Percentiles rank a stretch among this genome's conserved stretches.
These are phyloP conservation scores for Cercospora sojina DNA, from an alignment of 2,329 filamentous ascomycete genomes.

Conservation along the genomic window DNA sequence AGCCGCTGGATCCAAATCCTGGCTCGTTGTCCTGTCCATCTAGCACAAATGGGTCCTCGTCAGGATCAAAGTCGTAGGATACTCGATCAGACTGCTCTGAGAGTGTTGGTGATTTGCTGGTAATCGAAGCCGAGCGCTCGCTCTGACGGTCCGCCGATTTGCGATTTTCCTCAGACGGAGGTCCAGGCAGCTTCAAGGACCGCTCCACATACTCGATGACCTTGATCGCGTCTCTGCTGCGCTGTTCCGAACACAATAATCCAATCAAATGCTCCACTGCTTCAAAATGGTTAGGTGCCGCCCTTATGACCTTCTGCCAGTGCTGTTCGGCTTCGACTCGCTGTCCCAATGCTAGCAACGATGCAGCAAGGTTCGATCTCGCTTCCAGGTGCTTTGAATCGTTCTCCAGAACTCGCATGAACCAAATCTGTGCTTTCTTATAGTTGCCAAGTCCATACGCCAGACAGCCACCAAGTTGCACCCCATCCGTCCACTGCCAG, in stretches of 20 bases:
- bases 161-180: conserved; percentile 47
- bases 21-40: conserved; percentile 47
- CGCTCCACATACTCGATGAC: conserved; percentile 84
- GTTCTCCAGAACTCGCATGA: conserved; percentile 62
- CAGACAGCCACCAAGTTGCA: conserved; percentile 85
- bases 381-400: conserved; percentile 79
- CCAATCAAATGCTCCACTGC: conserved; percentile 93
- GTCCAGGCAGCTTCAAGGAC: conserved; percentile 56
- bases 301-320: conserved; percentile 80
- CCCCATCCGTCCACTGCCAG: conserved; percentile 91
- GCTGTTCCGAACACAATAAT: conserved; percentile 75
- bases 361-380: conserved; percentile 88
- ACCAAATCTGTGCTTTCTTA: conserved; percentile 72
- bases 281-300: conserved; percentile 86
- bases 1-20: conserved; percentile 76
- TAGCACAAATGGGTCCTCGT: conserved; percentile 39
- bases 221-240: conserved; percentile 79
- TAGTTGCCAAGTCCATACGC: conserved; percentile 88
- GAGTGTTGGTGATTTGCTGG: conserved; percentile 54
- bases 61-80: conserved; percentile 57
- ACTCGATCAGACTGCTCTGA: conserved; percentile 59
- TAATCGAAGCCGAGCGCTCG: conserved; percentile 56
- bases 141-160: conserved; percentile 56
- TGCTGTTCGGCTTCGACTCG: conserved; percentile 80
- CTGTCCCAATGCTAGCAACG: conserved; percentile 77